A percentile compares a stretch with the other conserved stretches of the same genome.
Conservation (phyloP, 164 flowering plant genomes). For the Stephania cephalantha region DNA sequence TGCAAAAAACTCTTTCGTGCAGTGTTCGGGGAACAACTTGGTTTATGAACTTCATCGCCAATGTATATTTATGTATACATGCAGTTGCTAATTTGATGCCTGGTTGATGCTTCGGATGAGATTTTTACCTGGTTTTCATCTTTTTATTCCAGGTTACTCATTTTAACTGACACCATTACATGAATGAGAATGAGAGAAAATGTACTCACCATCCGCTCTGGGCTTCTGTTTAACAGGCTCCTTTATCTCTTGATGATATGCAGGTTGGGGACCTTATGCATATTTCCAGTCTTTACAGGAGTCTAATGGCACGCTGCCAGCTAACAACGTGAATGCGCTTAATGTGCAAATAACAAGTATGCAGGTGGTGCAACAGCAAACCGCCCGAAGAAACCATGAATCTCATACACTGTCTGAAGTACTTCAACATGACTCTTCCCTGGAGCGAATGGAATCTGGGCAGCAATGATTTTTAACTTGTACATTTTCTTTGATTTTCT, state of each 20-base stretch:
- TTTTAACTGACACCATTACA: not conserved
- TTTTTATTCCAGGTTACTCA: not conserved
- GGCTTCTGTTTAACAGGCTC: not conserved
- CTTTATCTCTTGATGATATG: constrained; percentile 6
- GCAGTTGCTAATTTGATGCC: not conserved
- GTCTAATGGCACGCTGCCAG: constrained; percentile 14
- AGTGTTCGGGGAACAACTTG: too few relatives aligned
- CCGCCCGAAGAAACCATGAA: constrained; percentile 6
- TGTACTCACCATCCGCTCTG: not conserved
- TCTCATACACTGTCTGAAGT: not conserved
- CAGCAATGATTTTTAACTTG: constrained; percentile 21
- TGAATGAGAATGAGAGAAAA: too few relatives aligned
- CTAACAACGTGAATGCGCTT: constrained; percentile 10
- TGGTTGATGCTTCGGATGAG: not conserved
- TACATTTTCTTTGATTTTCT: not conserved
- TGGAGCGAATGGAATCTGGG: constrained; percentile 36
- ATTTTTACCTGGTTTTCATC: not conserved
- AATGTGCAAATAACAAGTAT: constrained; percentile 17
- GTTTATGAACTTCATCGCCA: too few relatives aligned
- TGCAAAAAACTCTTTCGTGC: too few relatives aligned
- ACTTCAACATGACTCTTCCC: constrained; percentile 7
- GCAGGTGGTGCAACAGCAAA: constrained; percentile 16
- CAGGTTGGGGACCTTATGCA: constrained; percentile 50
- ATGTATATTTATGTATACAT: not conserved
- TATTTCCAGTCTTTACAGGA: constrained; percentile 51